phyloP scores from a whole-genome alignment of 73 alveolate genomes.

The Diophrys sp. region DNA sequence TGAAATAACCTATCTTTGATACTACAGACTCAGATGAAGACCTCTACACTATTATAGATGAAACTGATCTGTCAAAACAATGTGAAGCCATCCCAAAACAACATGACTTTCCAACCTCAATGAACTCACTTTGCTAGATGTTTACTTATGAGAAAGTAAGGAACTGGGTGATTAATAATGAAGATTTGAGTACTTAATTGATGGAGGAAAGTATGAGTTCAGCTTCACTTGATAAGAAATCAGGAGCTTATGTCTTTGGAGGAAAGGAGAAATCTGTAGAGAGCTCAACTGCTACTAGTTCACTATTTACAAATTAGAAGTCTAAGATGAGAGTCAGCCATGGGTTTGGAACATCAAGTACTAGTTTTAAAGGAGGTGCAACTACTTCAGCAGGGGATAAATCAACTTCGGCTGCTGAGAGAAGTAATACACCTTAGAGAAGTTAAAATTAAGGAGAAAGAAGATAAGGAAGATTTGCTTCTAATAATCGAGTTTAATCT shows the following conservation, averaged over 20 bases:
- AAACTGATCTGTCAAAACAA: conserved; percentile 14
- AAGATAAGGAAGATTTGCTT: too few species aligned
- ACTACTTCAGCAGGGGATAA: too few species aligned
- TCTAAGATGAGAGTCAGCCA: too few species aligned
- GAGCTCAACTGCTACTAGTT: too few species aligned
- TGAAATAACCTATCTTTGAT: neutral
- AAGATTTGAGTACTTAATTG: neutral
- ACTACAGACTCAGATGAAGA: conserved; percentile 1
- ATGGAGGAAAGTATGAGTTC: neutral
- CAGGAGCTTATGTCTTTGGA: too few species aligned
- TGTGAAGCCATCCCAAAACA: neutral
- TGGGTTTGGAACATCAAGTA: neutral
- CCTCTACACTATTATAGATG: neutral
- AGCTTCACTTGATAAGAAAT: conserved; percentile 3
- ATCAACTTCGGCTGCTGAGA: too few species aligned
- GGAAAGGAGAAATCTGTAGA: too few species aligned
- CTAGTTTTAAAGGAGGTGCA: too few species aligned
- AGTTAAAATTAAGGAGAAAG: too few species aligned
- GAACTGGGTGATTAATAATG: neutral
- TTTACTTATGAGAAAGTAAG: neutral
- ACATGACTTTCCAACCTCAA: neutral
- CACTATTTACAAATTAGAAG: too few species aligned
- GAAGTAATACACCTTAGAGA: too few species aligned
- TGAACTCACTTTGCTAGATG: neutral
- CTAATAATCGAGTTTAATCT: too few species aligned